Conservation (phyloP, 2,329 filamentous ascomycete genomes). For the Colletotrichum karsti region DNA sequence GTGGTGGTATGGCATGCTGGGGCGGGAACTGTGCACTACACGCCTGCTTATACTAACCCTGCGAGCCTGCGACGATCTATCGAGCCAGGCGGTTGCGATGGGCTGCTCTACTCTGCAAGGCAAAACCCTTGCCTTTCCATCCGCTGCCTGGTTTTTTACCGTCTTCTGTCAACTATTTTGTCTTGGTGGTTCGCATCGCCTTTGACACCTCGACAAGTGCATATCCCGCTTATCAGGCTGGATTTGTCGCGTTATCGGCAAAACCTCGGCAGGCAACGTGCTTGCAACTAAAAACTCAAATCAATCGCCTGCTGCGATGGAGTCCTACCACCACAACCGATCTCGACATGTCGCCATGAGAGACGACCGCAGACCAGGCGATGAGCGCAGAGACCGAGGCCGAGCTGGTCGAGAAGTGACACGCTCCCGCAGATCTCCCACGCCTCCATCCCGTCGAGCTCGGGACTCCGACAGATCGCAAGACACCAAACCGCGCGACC, state of each 20-base stretch:
- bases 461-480: constrained; percentile 36
- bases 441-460: constrained; percentile 34
- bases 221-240: constrained; percentile 17
- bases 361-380: constrained; percentile 49
- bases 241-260: constrained; percentile 26
- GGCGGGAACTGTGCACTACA: neutral
- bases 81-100: neutral
- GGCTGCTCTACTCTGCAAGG: neutral
- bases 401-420: constrained; percentile 47
- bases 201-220: constrained; percentile 18
- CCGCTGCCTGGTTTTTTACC: neutral
- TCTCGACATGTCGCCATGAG: constrained; percentile 49
- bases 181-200: constrained; percentile 2
- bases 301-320: constrained; percentile 25
- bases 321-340: constrained; percentile 24
- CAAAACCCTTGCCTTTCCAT: neutral
- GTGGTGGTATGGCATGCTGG: neutral
- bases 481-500: constrained; percentile 26
- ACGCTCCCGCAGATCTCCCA: constrained; percentile 42
- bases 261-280: constrained; percentile 28
- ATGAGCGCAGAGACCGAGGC: constrained; percentile 50
- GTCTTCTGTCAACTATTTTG: neutral
- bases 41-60: neutral
- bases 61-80: neutral
- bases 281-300: constrained; percentile 32